Evolutionary conservation across 2,329 filamentous ascomycete species (phyloP), one percentile per base, ranked within the genome.

Genomic region (Fusarium sublunatum): DNA sequence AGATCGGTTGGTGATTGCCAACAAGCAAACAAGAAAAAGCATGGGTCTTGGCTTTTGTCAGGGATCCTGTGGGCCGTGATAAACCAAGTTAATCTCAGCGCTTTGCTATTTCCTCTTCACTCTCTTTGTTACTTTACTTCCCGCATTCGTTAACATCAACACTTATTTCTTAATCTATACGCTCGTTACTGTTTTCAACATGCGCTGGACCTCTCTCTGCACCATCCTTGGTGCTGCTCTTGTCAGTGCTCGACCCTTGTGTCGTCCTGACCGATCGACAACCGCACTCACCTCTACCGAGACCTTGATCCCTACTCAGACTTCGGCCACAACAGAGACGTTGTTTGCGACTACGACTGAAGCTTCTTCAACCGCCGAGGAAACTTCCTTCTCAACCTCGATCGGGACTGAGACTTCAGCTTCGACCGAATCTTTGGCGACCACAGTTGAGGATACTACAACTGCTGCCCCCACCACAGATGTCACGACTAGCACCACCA

Each of bases 121-220:
- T 39, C 34, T 12, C n/a, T 24, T n/a, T 46, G 5, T 10, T 8
- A 26, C 2, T 19, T 6, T 22, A 19, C 19, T 19, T 29, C n/a
- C 24, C 28, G 19, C 54, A 38, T 13, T 34, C 31, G 13, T 34
- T 3, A 19, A 19, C 19, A 19, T 34, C 31, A 34, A 13, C 13
- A 19, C 31, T 34, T 2, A 34, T 12, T 34, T 58, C 4, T 42
- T 55, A 34, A 1, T 40, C 31, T 34, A 34, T 49, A 51, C 56
- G 29, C n/a, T 64, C 50, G 29, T 59, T 62, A 41, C 11, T n/a
- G 58, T 7, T 10, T 26, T 15, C 50, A 61, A 8, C 12, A 68
- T 68, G 65, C 65, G 65, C 25, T 68, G 53, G 31, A 5, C 38
- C n/a, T 64, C 64, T 26, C 11, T 68, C 7, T 60, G 41, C 11